Conservation (phyloP, 805 yeast species). For the Hermanozyma aechmeae region DNA sequence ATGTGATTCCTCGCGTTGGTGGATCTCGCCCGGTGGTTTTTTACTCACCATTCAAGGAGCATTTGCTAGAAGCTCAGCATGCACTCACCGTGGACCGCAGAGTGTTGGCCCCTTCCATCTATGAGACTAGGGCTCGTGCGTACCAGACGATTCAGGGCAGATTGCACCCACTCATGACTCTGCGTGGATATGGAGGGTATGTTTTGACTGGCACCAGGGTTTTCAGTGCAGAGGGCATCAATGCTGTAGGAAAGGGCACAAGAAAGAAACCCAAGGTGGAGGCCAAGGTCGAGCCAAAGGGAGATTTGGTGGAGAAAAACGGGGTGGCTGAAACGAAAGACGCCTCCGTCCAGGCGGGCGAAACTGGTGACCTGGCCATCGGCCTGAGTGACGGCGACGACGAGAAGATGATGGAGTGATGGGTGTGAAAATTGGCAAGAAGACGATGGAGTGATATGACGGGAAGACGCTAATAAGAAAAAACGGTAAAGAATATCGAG, state of each 20-base stretch:
- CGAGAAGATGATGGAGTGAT: too few relatives aligned
- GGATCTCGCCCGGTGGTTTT: slow-evolving; percentile 86
- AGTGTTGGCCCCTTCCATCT: slow-evolving; percentile 72
- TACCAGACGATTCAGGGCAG: slow-evolving; percentile 93
- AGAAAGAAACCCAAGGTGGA: slow-evolving; percentile 23
- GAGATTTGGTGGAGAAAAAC: neutral
- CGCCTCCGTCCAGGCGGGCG: too few relatives aligned
- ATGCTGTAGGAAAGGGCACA: slow-evolving; percentile 61
- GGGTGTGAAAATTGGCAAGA: too few relatives aligned
- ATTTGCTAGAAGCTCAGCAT: slow-evolving; percentile 65
- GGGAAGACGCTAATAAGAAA: too few relatives aligned
- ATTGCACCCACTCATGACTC: slow-evolving; percentile 91
- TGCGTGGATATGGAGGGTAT: slow-evolving; percentile 88
- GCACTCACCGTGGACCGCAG: slow-evolving; percentile 57
- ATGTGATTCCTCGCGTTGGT: slow-evolving; percentile 52
- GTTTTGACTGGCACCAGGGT: slow-evolving; percentile 73
- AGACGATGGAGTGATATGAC: too few relatives aligned
- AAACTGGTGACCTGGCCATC: too few relatives aligned
- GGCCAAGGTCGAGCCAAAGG: slow-evolving; percentile 1
- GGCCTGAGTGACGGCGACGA: too few relatives aligned
- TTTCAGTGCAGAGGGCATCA: slow-evolving; percentile 51
- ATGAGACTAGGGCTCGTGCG: slow-evolving; percentile 74
- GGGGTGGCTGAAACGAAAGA: slow-evolving; percentile 2
- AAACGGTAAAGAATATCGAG: too few relatives aligned
- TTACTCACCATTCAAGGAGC: slow-evolving; percentile 75